Conservation (phyloP, 1,284 basidiomycete species). For the Ceratobasidium sp. region DNA sequence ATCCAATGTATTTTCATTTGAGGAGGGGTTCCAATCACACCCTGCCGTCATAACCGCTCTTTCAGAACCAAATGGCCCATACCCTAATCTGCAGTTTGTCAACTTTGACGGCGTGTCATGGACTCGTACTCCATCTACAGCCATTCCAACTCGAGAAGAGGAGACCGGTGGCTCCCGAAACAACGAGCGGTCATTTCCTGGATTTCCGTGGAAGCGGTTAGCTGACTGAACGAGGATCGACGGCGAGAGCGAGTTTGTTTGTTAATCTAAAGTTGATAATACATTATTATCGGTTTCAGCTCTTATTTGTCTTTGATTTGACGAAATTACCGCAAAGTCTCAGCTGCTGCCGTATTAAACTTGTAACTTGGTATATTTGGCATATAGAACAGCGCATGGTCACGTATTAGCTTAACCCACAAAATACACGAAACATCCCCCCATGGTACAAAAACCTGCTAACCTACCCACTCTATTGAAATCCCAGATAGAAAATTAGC, state of each 20-base stretch:
- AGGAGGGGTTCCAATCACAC: background rate
- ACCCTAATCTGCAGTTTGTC: conserved; percentile 15
- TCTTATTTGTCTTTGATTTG: background rate
- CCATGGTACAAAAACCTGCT: no score
- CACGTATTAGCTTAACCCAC: no score
- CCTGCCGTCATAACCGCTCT: background rate
- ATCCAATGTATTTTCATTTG: conserved; percentile 3
- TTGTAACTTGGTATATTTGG: no score
- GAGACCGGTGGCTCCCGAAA: background rate
- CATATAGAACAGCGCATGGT: no score
- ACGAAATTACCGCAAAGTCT: no score
- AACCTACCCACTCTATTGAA: no score
- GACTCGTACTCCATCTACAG: background rate
- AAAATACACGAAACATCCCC: no score
- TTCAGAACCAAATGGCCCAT: background rate
- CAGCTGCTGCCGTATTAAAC: no score
- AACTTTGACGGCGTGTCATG: conserved; percentile 25
- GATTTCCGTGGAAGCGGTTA: conserved; percentile 7
- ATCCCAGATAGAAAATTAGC: no score
- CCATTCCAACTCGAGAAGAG: background rate
- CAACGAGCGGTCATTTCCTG: background rate
- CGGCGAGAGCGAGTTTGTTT: no score
- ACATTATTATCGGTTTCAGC: background rate
- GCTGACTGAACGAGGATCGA: no score
- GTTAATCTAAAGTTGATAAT: no score